Evolutionary conservation across 257 asterid genomes (phyloP), one percentile per base, ranked within the genome.

Genomic region (Paulownia fortunei): DNA sequence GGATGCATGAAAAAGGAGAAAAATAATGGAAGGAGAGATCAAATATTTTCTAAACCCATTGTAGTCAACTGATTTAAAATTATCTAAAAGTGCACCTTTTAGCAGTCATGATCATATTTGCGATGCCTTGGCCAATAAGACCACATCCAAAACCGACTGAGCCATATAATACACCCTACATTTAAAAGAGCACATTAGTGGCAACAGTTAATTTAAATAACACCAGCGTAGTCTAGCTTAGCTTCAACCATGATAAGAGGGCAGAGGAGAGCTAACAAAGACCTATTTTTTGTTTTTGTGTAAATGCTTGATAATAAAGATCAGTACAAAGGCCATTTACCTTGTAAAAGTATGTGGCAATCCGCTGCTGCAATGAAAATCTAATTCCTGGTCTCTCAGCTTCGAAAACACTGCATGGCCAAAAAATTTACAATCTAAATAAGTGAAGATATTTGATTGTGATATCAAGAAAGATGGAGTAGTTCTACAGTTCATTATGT

Each of bases 61-160:
- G 58, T 18, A 13, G 37, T 36, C 2, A 49, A 32, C n/a, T 5
- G 41, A 42, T 55, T 26, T 23, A 74, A 5, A 64, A 54, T 36
- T 39, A 47, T 60, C 6, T 8, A 60, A 10, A 80, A 65, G 34
- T 39, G 61, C 76, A 92, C 99, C 99, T 83, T 81, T 95, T 95
- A 42, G 97, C 97, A 52, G 88, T 93, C 99, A 93, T 95, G 80
- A 93, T 93, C 92, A 82, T 36, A 83, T 95, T 93, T 73, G 98
- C 98, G 27, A 95, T 92, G 84, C 99, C 99, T 87, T 95, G 99
- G 74, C 98, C 97, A 52, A 95, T 80, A 77, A 95, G 86, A 71
- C 98, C 98, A 78, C 98, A 93, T 18, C 92, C 89, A 79, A 95
- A 93, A 82, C 99, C 99, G 61, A 93, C 98, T n/a, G 97, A 86